These are phyloP conservation scores for Schizonepeta tenuifolia DNA, from an alignment of 257 asterid genomes.

Conservation along the genomic window DNA sequence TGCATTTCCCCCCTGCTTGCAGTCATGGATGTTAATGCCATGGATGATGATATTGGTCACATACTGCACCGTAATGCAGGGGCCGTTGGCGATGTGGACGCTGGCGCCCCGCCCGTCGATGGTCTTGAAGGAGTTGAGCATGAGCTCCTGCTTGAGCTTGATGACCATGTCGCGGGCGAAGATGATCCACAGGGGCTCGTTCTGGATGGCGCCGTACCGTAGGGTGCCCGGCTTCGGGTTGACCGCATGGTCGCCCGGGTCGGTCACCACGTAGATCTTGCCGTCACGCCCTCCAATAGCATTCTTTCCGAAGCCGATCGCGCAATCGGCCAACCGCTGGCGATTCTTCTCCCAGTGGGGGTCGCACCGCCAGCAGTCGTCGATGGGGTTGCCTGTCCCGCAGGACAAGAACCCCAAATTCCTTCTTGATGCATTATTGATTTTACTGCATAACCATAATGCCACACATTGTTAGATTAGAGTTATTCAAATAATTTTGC, in stretches of 20 bases:
- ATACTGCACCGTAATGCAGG: slow-evolving; percentile 75
- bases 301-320: slow-evolving; percentile 85
- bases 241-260: slow-evolving; percentile 67
- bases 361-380: slow-evolving; percentile 98
- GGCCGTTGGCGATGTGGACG: slow-evolving; percentile 86
- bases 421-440: slow-evolving; percentile 75
- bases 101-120: slow-evolving; percentile 84
- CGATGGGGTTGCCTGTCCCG: slow-evolving; percentile 85
- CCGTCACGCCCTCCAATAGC: slow-evolving; percentile 88
- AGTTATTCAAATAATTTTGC: too few species aligned
- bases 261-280: slow-evolving; percentile 66
- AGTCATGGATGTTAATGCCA: slow-evolving; percentile 80
- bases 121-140: slow-evolving; percentile 86
- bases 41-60: slow-evolving; percentile 82
- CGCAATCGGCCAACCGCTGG: slow-evolving; percentile 73
- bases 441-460: slow-evolving; percentile 49
- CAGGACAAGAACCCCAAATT: slow-evolving; percentile 70
- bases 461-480: background rate
- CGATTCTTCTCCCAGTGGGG: slow-evolving; percentile 75
- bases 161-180: slow-evolving; percentile 76
- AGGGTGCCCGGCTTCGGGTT: slow-evolving; percentile 78
- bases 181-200: slow-evolving; percentile 82
- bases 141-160: slow-evolving; percentile 73
- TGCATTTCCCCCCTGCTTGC: slow-evolving; percentile 83
- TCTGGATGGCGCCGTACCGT: slow-evolving; percentile 71